phyloP scores from a whole-genome alignment of 495 filamentous ascomycete genomes.

The Xeromyces bisporus region DNA sequence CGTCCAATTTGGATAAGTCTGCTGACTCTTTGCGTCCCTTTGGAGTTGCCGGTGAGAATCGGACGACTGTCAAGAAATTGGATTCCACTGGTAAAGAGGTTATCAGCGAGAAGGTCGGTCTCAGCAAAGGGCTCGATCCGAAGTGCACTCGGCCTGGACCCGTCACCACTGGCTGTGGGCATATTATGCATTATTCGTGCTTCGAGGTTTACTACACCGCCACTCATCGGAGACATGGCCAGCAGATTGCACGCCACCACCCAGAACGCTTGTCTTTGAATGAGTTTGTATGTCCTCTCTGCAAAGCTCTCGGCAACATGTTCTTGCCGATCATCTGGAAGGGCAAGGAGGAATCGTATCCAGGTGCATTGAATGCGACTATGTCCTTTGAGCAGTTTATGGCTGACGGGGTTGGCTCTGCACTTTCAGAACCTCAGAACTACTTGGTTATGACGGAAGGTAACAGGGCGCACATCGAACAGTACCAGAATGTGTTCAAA shows the following conservation, averaged over 20 bases:
- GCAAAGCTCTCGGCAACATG: slow-evolving; percentile 89
- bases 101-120: slow-evolving; percentile 55
- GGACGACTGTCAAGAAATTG: slow-evolving; percentile 55
- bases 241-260: slow-evolving; percentile 85
- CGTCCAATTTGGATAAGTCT: slow-evolving; percentile 63
- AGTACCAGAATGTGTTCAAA: slow-evolving; percentile 42
- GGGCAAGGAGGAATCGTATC: slow-evolving; percentile 66
- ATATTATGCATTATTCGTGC: slow-evolving; percentile 96
- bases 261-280: slow-evolving; percentile 59
- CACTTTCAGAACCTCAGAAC: slow-evolving; percentile 19
- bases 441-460: slow-evolving; percentile 24
- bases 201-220: slow-evolving; percentile 82
- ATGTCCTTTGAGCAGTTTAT: slow-evolving; percentile 45
- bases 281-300: slow-evolving; percentile 95
- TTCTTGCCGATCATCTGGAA: slow-evolving; percentile 96
- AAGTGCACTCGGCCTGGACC: slow-evolving; percentile 52
- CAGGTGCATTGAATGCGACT: slow-evolving; percentile 42
- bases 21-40: slow-evolving; percentile 72
- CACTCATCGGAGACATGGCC: slow-evolving; percentile 62
- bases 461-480: slow-evolving; percentile 17
- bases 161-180: slow-evolving; percentile 80
- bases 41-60: slow-evolving; percentile 77
- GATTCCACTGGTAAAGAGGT: slow-evolving; percentile 52
- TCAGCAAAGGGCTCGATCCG: slow-evolving; percentile 77
- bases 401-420: slow-evolving; percentile 12